phyloP scores from a whole-genome alignment of 495 filamentous ascomycete genomes.

The Penicillium steckii region DNA sequence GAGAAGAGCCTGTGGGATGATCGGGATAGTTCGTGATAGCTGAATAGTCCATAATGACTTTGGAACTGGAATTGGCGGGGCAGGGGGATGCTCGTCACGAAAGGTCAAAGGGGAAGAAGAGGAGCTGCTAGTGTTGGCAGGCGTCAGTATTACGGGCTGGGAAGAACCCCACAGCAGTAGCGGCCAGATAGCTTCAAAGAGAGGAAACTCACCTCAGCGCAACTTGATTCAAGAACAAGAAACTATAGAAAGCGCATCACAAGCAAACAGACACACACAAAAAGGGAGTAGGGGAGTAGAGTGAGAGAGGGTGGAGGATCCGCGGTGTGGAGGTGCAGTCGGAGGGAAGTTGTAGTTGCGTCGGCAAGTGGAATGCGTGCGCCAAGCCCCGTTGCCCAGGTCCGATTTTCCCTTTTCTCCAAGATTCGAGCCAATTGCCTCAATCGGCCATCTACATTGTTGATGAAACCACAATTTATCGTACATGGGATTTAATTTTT shows the following conservation, averaged over 20 bases:
- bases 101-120: constrained; percentile 17
- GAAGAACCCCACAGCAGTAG: constrained; percentile 23
- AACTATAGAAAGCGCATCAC: constrained; percentile 12
- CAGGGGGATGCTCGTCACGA: constrained; percentile 13
- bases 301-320: constrained; percentile 2
- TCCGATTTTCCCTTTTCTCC: constrained; percentile 10
- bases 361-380: constrained; percentile 14
- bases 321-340: constrained; percentile 5
- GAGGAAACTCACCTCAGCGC: constrained; percentile 13
- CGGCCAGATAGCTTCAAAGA: constrained; percentile 18
- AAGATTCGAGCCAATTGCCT: constrained; percentile 7
- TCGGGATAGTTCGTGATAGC: constrained; percentile 72
- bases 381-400: constrained; percentile 20
- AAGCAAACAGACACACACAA: not conserved
- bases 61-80: constrained; percentile 19
- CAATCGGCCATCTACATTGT: not conserved
- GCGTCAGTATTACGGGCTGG: constrained; percentile 29
- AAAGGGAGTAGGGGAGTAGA: not conserved
- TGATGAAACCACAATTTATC: not conserved
- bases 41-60: constrained; percentile 80
- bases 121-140: constrained; percentile 24
- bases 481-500: not conserved
- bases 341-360: constrained; percentile 9
- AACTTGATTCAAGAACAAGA: constrained; percentile 3
- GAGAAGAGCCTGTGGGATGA: constrained; percentile 65